Evolutionary conservation across 768 basidiomycete species (phyloP).

Genomic region (Coprinellus aureogranulatus): DNA sequence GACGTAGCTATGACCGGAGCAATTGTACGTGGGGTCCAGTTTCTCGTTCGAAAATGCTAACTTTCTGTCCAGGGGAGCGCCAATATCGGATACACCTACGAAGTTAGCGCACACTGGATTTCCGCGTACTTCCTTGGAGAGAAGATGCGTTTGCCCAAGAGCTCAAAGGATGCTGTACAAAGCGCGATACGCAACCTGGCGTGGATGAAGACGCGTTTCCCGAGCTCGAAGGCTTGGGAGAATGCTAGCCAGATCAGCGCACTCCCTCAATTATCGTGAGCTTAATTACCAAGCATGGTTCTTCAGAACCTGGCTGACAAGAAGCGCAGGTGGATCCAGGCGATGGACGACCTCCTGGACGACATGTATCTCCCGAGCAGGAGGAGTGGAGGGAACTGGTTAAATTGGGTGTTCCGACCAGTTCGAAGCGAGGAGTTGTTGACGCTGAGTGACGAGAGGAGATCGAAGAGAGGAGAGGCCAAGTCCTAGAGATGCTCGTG

Average conservation of each 20-base stretch:
- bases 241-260: conserved; percentile 53
- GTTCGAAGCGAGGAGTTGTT: conserved; percentile 17
- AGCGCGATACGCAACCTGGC: conserved; percentile 43
- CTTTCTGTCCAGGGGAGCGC: conserved; percentile 44
- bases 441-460: conserved; percentile 1
- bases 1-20: conserved; percentile 69
- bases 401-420: conserved; percentile 62
- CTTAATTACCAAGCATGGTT: conserved; percentile 11
- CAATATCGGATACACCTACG: conserved; percentile 52
- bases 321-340: conserved; percentile 55
- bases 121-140: conserved; percentile 61
- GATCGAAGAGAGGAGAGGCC: neutral
- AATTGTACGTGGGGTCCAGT: conserved; percentile 36
- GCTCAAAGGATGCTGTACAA: conserved; percentile 43
- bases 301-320: neutral
- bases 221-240: conserved; percentile 43
- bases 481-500: too few relatives aligned
- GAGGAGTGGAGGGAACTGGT: conserved; percentile 63
- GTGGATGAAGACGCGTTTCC: conserved; percentile 57
- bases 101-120: conserved; percentile 63
- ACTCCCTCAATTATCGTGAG: conserved; percentile 54
- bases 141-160: conserved; percentile 45
- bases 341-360: conserved; percentile 52
- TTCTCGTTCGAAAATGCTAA: conserved; percentile 30
- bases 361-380: conserved; percentile 54